Conservation (phyloP, 768 basidiomycete genomes). For the Tylopilus intermedius region DNA sequence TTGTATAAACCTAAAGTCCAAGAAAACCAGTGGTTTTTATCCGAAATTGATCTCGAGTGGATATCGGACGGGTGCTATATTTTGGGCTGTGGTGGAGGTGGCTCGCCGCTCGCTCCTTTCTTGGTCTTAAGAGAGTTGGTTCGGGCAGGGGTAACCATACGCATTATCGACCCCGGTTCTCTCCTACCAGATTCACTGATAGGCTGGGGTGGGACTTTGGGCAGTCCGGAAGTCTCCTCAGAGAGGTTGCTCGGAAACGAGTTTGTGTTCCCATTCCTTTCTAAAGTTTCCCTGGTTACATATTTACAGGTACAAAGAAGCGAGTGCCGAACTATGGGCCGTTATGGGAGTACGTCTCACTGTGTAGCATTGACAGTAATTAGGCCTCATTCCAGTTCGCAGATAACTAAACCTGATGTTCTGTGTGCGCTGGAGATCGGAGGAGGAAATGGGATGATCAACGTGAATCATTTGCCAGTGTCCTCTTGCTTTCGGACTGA, state of each 20-base stretch:
- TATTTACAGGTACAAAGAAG: conserved; percentile 30
- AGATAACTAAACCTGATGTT: conserved; percentile 33
- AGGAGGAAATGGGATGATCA: conserved; percentile 42
- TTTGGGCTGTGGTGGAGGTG: conserved; percentile 61
- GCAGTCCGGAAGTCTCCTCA: conserved; percentile 37
- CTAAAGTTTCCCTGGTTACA: neutral
- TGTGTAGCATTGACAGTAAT: neutral
- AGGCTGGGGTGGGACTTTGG: conserved; percentile 40
- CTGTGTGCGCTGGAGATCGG: conserved; percentile 39
- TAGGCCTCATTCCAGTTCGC: neutral
- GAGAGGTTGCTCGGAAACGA: conserved; percentile 37
- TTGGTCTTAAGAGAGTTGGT: conserved; percentile 49
- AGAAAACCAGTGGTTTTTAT: conserved; percentile 41
- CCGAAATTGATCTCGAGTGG: conserved; percentile 50
- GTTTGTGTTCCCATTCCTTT: conserved; percentile 15
- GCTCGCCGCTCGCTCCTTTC: conserved; percentile 49
- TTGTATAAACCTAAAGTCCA: conserved; percentile 37
- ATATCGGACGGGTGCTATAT: conserved; percentile 61
- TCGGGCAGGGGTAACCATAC: conserved; percentile 37
- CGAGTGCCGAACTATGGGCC: conserved; percentile 28
- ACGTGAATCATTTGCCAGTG: conserved; percentile 22
- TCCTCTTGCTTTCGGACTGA: conserved; percentile 5
- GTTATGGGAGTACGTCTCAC: conserved; percentile 19
- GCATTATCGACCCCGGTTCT: conserved; percentile 41
- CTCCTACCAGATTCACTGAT: conserved; percentile 40